Evolutionary conservation across 805 yeast genomes (phyloP), one percentile per base, ranked within the genome.

Genomic region (Maudiozyma saulgeensis): DNA sequence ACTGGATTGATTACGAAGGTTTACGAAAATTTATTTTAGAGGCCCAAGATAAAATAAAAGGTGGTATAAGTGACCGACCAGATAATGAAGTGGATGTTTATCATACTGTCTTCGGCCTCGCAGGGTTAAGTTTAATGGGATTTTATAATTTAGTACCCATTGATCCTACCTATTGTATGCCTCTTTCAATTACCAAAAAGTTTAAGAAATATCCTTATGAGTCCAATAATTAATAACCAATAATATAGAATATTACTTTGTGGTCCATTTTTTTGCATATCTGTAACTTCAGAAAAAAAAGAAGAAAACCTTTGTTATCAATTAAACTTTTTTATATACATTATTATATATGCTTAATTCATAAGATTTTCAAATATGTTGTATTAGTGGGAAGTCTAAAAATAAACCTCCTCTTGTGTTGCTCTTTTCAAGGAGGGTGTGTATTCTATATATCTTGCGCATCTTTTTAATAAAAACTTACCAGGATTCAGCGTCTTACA

Each of bases 11-110:
- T 60, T 73, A 71, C 28, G 74, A 68, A 4, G 79, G 76, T 56
- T 69, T 93, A 49, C 74, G 76, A 47, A 64, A 68, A 2, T 93
- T 89, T 60, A 89, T 93, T 4, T 66, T 91, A 39, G 60, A 64
- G 2, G 81, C 93, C 44, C 99, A 93, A 64, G 96, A 91, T 64
- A 63, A 63, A 0, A 79, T 76, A 8, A 71, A 69, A 12, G 99
- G 99, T 32, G 99, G 99, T 0, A 83, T 93, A 39, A 82, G 96
- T 51, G 99, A 93, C 66, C 71, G 99, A 23, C 86, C 88, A 9
- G 96, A 82, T 43, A 89, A 95, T 62, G 88, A 84, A 64, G 90
- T 82, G 1, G 99, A 93, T 63, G 93, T 93, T 0, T 93, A 80
- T 62, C 99, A 93, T 63, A 93, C 99, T 0, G 73, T 83, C 16